Evolutionary conservation across 2,329 filamentous ascomycete species (phyloP), one percentile per base, ranked within the genome.

Genomic region (Arachnopeziza araneosa): DNA sequence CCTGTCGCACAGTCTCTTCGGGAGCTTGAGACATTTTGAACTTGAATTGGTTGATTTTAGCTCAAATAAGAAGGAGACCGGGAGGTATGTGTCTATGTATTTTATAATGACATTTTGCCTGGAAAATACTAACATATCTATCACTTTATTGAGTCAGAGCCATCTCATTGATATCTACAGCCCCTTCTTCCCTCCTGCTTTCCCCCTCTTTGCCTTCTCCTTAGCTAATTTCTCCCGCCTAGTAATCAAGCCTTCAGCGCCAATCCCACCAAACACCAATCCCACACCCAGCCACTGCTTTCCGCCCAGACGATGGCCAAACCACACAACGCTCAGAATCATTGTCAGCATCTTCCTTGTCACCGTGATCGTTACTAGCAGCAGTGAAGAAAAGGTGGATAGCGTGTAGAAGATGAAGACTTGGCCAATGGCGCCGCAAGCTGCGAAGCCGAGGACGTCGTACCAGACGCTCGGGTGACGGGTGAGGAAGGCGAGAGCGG

Each of bases 311-410:
- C 83, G 84, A 75, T 99, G 95, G 26, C 95, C 95, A 73, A 98
- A 99, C 77, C 91, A 92, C 62, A 98, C 80, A 26, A 99, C 95
- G 57, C 91, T 96, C 56, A 98, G 81, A 61, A 98, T 91, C 95
- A 99, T 99, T 67, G 93, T 98, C 74, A 98, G 84, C 95, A 99
- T 99, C 79, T 99, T 99, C 71, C 95, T 84, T 52, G 95, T 99
- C 52, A 99, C 95, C 1, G 92, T 99, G 2, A 99, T 93, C 4
- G 95, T 98, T 51, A 98, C 93, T 55, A 99, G 85, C 56, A 98
- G 82, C 54, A 99, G 83, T 10, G 89, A 95, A 10, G 90, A 95
- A 77, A 98, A 99, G 55, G 90, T 91, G 17, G 92, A 89, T 6
- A 99, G 83, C 0, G 95, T 98, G 76, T 96, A 93, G 80, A 96